Evolutionary conservation across 208 protist genomes (phyloP).

Genomic region (Leishmania aethiopica): DNA sequence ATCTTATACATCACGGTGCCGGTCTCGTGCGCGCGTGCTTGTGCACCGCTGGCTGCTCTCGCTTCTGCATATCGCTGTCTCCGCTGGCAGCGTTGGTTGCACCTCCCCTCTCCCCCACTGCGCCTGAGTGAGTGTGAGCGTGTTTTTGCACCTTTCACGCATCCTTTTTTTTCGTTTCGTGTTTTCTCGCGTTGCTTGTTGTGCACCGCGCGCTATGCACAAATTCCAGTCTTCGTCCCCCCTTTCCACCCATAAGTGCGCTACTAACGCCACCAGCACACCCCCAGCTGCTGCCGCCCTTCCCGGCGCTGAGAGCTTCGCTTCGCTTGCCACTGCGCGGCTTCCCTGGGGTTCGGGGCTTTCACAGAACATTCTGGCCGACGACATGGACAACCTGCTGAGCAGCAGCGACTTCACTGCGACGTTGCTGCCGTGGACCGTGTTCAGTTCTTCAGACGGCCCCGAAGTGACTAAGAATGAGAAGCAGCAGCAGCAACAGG

Average conservation of each 20-base stretch:
- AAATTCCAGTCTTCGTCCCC: background rate
- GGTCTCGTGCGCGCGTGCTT: background rate
- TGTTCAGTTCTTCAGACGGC: background rate
- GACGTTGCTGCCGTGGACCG: background rate
- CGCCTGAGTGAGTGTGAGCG: background rate
- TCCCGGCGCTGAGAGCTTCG: background rate
- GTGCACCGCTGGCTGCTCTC: background rate
- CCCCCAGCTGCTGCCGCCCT: background rate
- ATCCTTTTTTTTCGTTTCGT: conserved; percentile 5
- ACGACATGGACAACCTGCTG: background rate
- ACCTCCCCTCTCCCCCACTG: background rate
- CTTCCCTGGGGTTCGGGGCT: background rate
- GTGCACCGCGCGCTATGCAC: background rate
- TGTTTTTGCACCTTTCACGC: conserved; percentile 1
- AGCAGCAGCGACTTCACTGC: background rate
- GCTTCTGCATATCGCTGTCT: background rate
- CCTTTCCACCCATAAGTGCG: background rate
- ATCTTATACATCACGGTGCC: background rate
- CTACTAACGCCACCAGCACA: background rate
- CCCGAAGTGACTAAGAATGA: background rate
- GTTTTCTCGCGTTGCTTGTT: conserved; percentile 4
- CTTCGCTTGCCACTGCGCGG: background rate
- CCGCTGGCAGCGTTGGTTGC: background rate
- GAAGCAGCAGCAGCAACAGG: background rate
- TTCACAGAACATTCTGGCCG: background rate